Evolutionary conservation across 2,329 filamentous ascomycete genomes (phyloP).

Genomic region (Cadophora luteo-olivacea): DNA sequence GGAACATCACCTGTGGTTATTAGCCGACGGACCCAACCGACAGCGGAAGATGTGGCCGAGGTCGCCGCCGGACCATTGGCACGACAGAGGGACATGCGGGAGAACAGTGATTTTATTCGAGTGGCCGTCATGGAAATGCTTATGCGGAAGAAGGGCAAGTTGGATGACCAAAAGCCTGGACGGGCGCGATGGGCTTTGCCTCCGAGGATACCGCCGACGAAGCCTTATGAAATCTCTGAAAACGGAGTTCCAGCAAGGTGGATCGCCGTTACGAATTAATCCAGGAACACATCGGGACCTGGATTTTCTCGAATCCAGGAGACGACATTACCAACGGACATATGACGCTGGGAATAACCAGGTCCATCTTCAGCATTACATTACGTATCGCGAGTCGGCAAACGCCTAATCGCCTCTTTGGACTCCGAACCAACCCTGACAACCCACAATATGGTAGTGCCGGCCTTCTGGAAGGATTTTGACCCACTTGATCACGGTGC

Average conservation of each 20-base stretch:
- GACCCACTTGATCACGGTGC: slow-evolving; percentile 15
- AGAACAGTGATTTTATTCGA: slow-evolving; percentile 74
- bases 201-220: slow-evolving; percentile 61
- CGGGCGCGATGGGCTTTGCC: slow-evolving; percentile 73
- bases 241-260: slow-evolving; percentile 67
- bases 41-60: slow-evolving; percentile 43
- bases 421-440: slow-evolving; percentile 6
- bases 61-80: slow-evolving; percentile 51
- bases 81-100: slow-evolving; percentile 71
- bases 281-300: not conserved
- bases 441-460: slow-evolving; percentile 14
- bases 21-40: slow-evolving; percentile 40
- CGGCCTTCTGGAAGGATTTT: slow-evolving; percentile 29
- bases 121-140: slow-evolving; percentile 76
- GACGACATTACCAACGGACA: slow-evolving; percentile 15
- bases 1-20: slow-evolving; percentile 48
- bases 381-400: slow-evolving; percentile 24
- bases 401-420: slow-evolving; percentile 9
- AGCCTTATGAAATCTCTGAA: slow-evolving; percentile 61
- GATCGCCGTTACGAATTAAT: slow-evolving; percentile 49
- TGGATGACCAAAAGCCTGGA: slow-evolving; percentile 70
- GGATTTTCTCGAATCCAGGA: slow-evolving; percentile 16
- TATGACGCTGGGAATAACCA: slow-evolving; percentile 5
- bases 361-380: slow-evolving; percentile 18
- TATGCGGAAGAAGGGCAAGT: slow-evolving; percentile 70